Percentiles rank a stretch among this genome's conserved stretches.
Evolutionary conservation across 2,329 filamentous ascomycete genomes (phyloP).

Genomic region (Nothophoma quercina): DNA sequence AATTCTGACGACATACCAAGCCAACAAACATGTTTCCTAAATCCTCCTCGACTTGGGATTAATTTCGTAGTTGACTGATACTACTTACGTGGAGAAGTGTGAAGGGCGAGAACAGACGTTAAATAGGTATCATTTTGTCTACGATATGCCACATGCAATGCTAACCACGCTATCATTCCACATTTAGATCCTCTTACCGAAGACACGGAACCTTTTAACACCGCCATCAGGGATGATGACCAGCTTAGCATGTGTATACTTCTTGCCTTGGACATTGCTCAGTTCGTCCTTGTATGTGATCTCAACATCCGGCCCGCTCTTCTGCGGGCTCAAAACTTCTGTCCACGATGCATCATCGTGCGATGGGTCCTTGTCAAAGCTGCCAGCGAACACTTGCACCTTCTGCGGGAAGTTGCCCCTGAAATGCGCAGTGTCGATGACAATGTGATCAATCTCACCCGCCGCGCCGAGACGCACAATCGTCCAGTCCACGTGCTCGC

Average conservation of each 20-base stretch:
- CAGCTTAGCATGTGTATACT: slow-evolving; percentile 85
- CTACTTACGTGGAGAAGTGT: too few relatives aligned
- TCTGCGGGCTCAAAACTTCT: slow-evolving; percentile 70
- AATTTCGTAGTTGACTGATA: too few relatives aligned
- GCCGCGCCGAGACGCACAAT: slow-evolving; percentile 75
- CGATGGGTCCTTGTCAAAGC: slow-evolving; percentile 64
- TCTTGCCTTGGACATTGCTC: slow-evolving; percentile 61
- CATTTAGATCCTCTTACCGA: slow-evolving; percentile 61
- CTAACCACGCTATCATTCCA: neutral
- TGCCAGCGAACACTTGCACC: slow-evolving; percentile 69
- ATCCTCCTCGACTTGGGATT: too few relatives aligned
- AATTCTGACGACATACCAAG: neutral
- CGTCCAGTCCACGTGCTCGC: slow-evolving; percentile 81
- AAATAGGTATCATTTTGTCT: too few relatives aligned
- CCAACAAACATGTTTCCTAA: too few relatives aligned
- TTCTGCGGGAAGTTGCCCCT: slow-evolving; percentile 84
- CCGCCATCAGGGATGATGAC: slow-evolving; percentile 94
- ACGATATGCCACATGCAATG: too few relatives aligned
- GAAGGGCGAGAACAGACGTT: too few relatives aligned
- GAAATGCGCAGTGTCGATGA: slow-evolving; percentile 85
- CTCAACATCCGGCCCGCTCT: slow-evolving; percentile 75
- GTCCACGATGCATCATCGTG: slow-evolving; percentile 69
- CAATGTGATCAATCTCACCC: slow-evolving; percentile 69
- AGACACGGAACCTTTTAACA: slow-evolving; percentile 83
- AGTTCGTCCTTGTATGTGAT: slow-evolving; percentile 65